Percentiles rank a stretch among this genome's conserved stretches.
Evolutionary conservation across 306 rosid genomes (phyloP).

Genomic region (Mucuna pruriens): DNA sequence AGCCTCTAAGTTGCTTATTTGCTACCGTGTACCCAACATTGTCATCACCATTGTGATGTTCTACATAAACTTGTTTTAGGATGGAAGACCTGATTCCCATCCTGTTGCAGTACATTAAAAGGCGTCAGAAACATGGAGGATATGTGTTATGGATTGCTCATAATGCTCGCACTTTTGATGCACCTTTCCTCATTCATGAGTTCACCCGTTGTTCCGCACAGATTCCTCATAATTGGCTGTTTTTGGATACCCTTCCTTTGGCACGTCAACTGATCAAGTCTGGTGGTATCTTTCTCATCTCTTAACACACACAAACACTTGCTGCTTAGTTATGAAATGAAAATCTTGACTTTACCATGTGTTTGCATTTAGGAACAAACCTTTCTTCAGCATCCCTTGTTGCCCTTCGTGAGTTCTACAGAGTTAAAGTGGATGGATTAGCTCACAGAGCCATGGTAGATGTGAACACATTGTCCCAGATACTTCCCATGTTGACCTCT

Average conservation of each 20-base stretch:
- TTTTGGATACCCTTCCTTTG: slow-evolving; percentile 58
- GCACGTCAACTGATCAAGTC: slow-evolving; percentile 63
- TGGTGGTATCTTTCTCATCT: slow-evolving; percentile 45
- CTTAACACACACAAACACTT: neutral
- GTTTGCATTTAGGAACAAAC: slow-evolving; percentile 50
- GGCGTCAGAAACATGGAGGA: slow-evolving; percentile 71
- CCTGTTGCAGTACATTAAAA: slow-evolving; percentile 57
- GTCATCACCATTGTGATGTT: neutral
- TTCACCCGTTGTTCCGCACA: slow-evolving; percentile 60
- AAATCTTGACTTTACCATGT: slow-evolving; percentile 1
- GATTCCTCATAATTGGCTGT: slow-evolving; percentile 65
- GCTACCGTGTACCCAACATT: neutral
- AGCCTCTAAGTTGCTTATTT: neutral
- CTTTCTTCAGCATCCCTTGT: slow-evolving; percentile 40
- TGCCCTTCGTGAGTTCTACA: slow-evolving; percentile 52
- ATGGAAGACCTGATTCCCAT: slow-evolving; percentile 74
- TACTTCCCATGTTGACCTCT: slow-evolving; percentile 61
- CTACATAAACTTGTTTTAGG: slow-evolving; percentile 47
- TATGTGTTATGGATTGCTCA: slow-evolving; percentile 65
- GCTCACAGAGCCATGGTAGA: slow-evolving; percentile 87
- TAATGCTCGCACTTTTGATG: slow-evolving; percentile 70
- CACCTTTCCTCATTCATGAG: slow-evolving; percentile 63
- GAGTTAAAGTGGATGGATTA: slow-evolving; percentile 52
- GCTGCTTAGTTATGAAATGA: slow-evolving; percentile 26
- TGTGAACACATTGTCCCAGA: slow-evolving; percentile 52